A percentile compares a stretch with the other conserved stretches of the same genome.
These are phyloP conservation scores for Stromatinia cepivora DNA, from an alignment of 2,329 filamentous ascomycete genomes.

Conservation along the genomic window DNA sequence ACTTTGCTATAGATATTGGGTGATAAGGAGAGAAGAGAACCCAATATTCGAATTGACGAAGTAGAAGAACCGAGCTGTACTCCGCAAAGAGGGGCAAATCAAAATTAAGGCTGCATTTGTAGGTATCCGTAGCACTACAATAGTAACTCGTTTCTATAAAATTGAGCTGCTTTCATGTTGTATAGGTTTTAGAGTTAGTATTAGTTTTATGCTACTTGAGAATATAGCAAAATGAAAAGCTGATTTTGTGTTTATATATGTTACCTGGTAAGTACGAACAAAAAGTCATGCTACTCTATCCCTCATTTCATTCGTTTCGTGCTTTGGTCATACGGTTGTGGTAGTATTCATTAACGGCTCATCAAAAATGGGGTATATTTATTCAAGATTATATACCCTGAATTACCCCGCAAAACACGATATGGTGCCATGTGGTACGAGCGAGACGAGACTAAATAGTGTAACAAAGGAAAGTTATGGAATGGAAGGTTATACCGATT, in stretches of 20 bases:
- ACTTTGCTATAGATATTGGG: too few relatives aligned
- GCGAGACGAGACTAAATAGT: neutral
- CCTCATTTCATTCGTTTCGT: neutral
- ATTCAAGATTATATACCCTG: neutral
- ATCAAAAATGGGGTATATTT: neutral
- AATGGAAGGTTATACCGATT: neutral
- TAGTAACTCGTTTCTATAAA: too few relatives aligned
- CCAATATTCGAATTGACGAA: too few relatives aligned
- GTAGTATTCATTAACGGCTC: neutral
- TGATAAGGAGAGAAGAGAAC: too few relatives aligned
- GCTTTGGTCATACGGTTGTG: neutral
- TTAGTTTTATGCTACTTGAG: neutral
- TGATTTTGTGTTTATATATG: neutral
- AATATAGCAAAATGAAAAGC: neutral
- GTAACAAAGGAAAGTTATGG: neutral
- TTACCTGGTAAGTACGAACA: neutral
- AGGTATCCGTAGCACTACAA: too few relatives aligned
- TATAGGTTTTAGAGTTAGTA: neutral
- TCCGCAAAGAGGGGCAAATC: too few relatives aligned
- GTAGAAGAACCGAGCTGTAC: too few relatives aligned
- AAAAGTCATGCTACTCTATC: neutral
- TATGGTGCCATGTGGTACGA: neutral
- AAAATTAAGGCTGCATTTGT: too few relatives aligned
- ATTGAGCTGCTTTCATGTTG: slow-evolving; percentile 47
- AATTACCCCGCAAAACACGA: slow-evolving; percentile 10